Conservation (phyloP, 257 asterid genomes). For the Solanum sejunctum region DNA sequence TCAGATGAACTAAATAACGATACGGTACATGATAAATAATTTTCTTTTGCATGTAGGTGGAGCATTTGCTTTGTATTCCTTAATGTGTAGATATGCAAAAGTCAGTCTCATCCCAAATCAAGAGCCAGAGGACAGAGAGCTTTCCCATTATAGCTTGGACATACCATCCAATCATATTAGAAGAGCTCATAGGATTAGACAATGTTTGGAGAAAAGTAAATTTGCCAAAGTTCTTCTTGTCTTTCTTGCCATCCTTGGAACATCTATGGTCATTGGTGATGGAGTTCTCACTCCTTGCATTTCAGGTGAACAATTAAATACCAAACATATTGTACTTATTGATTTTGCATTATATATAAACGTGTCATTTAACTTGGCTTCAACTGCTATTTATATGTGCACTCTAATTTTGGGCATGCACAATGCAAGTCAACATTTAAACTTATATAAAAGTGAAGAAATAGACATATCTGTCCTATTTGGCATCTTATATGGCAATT, state of each 20-base stretch:
- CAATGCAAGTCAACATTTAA: too few relatives aligned
- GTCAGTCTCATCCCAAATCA: conserved; percentile 59
- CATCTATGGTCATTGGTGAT: conserved; percentile 83
- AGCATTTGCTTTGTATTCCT: conserved; percentile 65
- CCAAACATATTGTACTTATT: neutral
- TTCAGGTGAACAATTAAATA: conserved; percentile 26
- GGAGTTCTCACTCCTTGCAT: conserved; percentile 77
- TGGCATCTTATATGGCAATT: too few relatives aligned
- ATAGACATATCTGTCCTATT: too few relatives aligned
- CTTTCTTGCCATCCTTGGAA: conserved; percentile 54
- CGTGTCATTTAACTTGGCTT: too few relatives aligned
- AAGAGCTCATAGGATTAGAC: conserved; percentile 38
- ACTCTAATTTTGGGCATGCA: too few relatives aligned
- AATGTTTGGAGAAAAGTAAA: conserved; percentile 36
- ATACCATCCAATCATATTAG: conserved; percentile 28
- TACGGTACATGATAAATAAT: neutral
- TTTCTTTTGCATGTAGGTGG: conserved; percentile 32
- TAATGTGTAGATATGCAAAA: conserved; percentile 62
- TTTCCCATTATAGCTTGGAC: conserved; percentile 47
- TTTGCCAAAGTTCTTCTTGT: conserved; percentile 38
- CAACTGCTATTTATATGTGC: too few relatives aligned
- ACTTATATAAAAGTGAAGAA: too few relatives aligned
- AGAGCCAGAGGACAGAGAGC: conserved; percentile 47
- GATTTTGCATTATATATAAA: neutral
- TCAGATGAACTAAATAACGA: neutral